Base-by-base conservation (phyloP, 208 protist species). In the Naegleria gruberi region DNA sequence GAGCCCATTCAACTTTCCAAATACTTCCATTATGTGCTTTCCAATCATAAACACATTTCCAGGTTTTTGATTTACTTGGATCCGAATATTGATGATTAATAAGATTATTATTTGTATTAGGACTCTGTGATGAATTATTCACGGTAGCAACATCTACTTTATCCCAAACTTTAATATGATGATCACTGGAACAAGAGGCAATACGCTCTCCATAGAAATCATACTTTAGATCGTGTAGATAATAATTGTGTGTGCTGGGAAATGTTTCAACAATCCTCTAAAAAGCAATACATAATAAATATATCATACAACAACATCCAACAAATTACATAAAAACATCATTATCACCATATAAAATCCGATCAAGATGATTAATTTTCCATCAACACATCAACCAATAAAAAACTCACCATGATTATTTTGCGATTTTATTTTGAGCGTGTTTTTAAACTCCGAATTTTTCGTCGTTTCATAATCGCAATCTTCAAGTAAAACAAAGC, bases 1-100 rank as follows among this genome's bases (percentile, higher is more conserved):
- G 95, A n/a, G 95, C 94, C 96, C 96, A 97, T 41, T 91, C 89
- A 3, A 97, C 91, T 82, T 96, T 94, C 91, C 92, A 95, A 45
- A 97, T 91, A 7, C 93, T 92, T 45, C 95, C 96, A 17, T 91
- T 93, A 65, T 97, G 96, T n/a, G 94, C 94, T 90, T 96, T 93
- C 91, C 92, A 94, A 37, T 90, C 91, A 45, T 89, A 55, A 8
- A 90, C 90, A 40, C 89, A 46, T 12, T 89, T 85, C 90, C 91
- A 93, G 10, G 4, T 30, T 19, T 65, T 65, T 4, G 51, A 34
- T 51, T 8, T 30, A 90, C 8, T 37, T 82, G 23, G 57, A 41
- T 19, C 30, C 41, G 86, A 74, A 55, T 30, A 37, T 5, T 51
- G 43, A 1, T 10, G 77, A 43, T 41, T 89, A 2, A 41, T 46